Evolutionary conservation across 1,284 basidiomycete genomes (phyloP).

Genomic region (Moesziomyces sp.): DNA sequence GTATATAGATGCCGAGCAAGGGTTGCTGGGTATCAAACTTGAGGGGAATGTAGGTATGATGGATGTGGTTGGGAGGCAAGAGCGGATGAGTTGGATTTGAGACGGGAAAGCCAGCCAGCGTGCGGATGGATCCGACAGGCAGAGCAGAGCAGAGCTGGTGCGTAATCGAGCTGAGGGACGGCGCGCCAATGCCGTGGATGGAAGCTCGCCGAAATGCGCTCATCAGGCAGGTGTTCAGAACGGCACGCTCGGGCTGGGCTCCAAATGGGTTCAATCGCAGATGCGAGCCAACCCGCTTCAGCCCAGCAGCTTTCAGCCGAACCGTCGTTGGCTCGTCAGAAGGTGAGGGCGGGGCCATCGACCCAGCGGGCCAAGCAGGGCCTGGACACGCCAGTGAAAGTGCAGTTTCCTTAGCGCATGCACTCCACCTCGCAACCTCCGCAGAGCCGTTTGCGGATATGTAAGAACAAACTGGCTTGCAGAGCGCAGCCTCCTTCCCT

Average conservation of each 20-base stretch:
- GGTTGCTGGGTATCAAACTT: neutral
- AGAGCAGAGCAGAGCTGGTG: no score
- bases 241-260: neutral
- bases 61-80: constrained; percentile 7
- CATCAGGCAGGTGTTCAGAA: neutral
- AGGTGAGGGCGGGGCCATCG: neutral
- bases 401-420: neutral
- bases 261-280: neutral
- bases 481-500: neutral
- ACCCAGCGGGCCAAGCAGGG: neutral
- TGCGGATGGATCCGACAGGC: neutral
- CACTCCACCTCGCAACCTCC: neutral
- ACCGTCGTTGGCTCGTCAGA: no score
- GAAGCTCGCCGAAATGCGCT: constrained; percentile 1
- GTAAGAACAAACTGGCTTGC: no score
- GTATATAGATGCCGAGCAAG: constrained; percentile 2
- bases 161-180: neutral
- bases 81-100: neutral
- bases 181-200: neutral
- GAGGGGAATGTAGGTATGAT: neutral
- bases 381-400: neutral
- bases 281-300: neutral
- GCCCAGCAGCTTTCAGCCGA: neutral
- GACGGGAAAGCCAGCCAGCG: neutral
- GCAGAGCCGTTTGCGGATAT: neutral